A percentile compares a stretch with the other conserved stretches of the same genome.
These are phyloP conservation scores for Saraca asoca DNA, from an alignment of 331 rosid species.

Conservation along the genomic window DNA sequence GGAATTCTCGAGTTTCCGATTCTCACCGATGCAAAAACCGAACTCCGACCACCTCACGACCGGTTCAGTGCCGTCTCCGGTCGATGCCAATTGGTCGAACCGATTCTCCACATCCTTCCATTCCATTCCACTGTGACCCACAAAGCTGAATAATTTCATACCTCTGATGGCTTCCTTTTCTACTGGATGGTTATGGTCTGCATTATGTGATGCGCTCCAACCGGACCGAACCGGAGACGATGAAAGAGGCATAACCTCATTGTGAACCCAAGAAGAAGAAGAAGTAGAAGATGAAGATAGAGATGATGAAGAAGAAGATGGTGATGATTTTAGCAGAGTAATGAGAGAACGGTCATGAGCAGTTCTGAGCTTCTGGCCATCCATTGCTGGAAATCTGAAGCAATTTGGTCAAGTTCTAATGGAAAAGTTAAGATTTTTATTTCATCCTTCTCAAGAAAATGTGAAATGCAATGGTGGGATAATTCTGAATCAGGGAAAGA, in stretches of 20 bases:
- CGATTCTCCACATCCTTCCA: conserved; percentile 69
- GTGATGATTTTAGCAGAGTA: conserved; percentile 42
- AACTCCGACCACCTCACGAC: conserved; percentile 60
- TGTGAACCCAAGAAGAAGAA: conserved; percentile 38
- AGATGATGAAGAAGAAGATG: conserved; percentile 43
- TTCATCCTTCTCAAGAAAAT: conserved; percentile 25
- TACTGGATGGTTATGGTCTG: conserved; percentile 15
- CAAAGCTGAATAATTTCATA: conserved; percentile 38
- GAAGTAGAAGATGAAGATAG: conserved; percentile 37
- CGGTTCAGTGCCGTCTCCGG: conserved; percentile 47
- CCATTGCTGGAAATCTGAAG: conserved; percentile 50
- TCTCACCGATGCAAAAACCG: conserved; percentile 78
- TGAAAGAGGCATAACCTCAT: conserved; percentile 17
- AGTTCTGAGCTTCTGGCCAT: conserved; percentile 36
- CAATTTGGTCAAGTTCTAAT: conserved; percentile 26
- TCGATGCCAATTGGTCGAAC: conserved; percentile 53
- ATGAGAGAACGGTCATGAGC: conserved; percentile 37
- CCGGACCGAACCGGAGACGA: conserved; percentile 40
- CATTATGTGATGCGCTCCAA: background rate
- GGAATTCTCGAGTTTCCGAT: conserved; percentile 29
- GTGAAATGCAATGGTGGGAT: conserved; percentile 24
- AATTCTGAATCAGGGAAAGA: conserved; percentile 31
- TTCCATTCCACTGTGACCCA: conserved; percentile 44
- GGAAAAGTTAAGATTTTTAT: conserved; percentile 21
- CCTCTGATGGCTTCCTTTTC: conserved; percentile 44